Conservation (phyloP, 2,329 filamentous ascomycete genomes). For the Xenosphaeropsis pyriputrescens region DNA sequence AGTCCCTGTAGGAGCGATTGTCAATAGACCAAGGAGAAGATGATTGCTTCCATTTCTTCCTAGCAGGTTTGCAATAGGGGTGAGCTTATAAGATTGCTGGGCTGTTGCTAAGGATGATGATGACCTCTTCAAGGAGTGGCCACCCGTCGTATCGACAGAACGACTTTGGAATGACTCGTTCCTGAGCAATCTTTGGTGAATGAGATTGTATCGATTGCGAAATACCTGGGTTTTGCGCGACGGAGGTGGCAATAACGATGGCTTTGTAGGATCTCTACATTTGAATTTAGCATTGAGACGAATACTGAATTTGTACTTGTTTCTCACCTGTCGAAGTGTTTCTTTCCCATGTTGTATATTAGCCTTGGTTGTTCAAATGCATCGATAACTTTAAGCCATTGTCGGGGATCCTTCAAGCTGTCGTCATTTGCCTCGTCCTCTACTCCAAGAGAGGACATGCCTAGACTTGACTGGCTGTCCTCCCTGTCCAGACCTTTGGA, state of each 20-base stretch:
- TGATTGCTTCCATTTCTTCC: conserved; percentile 76
- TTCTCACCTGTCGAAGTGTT: conserved; percentile 73
- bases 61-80: conserved; percentile 61
- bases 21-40: conserved; percentile 73
- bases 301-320: conserved; percentile 10
- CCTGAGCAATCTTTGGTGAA: conserved; percentile 80
- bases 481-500: conserved; percentile 33
- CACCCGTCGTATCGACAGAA: conserved; percentile 47
- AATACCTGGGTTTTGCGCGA: conserved; percentile 76
- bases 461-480: conserved; percentile 53
- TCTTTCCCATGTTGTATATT: conserved; percentile 65
- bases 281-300: not conserved
- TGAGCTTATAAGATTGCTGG: conserved; percentile 70
- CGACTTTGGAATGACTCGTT: conserved; percentile 89
- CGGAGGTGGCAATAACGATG: conserved; percentile 60
- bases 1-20: conserved; percentile 65
- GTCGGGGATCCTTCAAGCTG: conserved; percentile 49
- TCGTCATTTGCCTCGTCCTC: conserved; percentile 40
- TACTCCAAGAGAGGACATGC: conserved; percentile 35
- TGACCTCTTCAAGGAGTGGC: conserved; percentile 39
- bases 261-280: conserved; percentile 41
- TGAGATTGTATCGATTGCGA: conserved; percentile 79
- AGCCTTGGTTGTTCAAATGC: conserved; percentile 78
- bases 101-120: conserved; percentile 34
- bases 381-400: conserved; percentile 71